Evolutionary conservation across 352 stramenopile genomes (phyloP), one percentile per base, ranked within the genome.

Genomic region (Globisporangium carolinianum): DNA sequence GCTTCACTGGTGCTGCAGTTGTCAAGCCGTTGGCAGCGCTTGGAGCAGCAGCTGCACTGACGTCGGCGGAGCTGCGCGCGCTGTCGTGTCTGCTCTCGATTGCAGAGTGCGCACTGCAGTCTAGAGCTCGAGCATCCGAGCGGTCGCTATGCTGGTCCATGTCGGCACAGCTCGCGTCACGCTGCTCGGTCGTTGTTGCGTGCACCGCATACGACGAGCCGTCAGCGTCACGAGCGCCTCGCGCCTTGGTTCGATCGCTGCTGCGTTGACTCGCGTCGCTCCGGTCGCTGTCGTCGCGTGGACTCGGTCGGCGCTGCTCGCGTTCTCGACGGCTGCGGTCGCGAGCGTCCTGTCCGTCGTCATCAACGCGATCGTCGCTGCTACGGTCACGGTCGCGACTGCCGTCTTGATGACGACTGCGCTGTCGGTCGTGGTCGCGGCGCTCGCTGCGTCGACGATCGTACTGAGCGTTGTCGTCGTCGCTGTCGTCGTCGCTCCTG

Each of bases 381-480:
- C 66, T 60, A 14, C 24, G 15, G 32, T 61, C 57, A 38, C 47
- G 24, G 36, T 46, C 53, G 14, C 10, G 24, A 32, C 24, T 32
- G 24, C 24, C 10, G 41, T 71, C 58, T 6, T 51, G 48, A 18
- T 53, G 41, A 43, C 36, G 36, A 18, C 45, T 32, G 24, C 24
- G 35, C 17, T n/a, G 36, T 9, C 64, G 55, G 17, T 62, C 51
- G 32, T 63, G 53, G 39, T 51, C 48, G 47, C 55, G 37, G 24
- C 41, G 39, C 15, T 47, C 51, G 15, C 41, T 46, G 36, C 38
- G 18, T 58, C 58, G 51, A 12, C 62, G 50, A 32, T 55, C 55
- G 17, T 68, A 61, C 8, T 60, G 54, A 24, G 66, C 66, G 14
- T 62, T 61, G 15, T 71, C 66, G 8, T 58, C 59, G 18, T 61